A percentile compares a stretch with the other conserved stretches of the same genome.
Conservation (phyloP, 2,329 filamentous ascomycete genomes). For the Emydomyces testavorans region DNA sequence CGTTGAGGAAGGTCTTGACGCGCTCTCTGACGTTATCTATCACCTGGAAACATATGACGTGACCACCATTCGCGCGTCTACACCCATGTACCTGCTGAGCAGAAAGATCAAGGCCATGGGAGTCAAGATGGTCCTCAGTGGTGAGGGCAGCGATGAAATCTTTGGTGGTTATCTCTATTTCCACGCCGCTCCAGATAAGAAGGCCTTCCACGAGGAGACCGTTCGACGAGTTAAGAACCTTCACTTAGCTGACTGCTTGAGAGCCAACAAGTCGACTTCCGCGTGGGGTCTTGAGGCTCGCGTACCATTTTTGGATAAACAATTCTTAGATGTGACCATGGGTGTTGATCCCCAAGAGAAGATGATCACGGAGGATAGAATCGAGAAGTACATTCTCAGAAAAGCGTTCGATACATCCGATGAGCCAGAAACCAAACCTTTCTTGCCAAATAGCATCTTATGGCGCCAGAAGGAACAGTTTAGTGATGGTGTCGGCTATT, state of each 20-base stretch:
- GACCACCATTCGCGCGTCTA: constrained; percentile 94
- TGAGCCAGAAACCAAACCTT: constrained; percentile 67
- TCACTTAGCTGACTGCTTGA: constrained; percentile 87
- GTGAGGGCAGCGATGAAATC: constrained; percentile 95
- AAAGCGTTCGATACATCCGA: constrained; percentile 93
- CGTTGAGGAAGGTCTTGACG: constrained; percentile 91
- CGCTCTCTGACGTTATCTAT: constrained; percentile 92
- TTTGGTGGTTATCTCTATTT: constrained; percentile 99
- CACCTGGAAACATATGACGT: constrained; percentile 97
- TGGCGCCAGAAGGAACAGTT: constrained; percentile 99
- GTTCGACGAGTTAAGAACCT: constrained; percentile 92
- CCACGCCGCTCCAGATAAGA: constrained; percentile 81
- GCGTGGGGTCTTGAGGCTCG: constrained; percentile 97
- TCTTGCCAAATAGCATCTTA: constrained; percentile 90
- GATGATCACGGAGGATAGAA: constrained; percentile 78
- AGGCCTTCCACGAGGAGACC: constrained; percentile 91
- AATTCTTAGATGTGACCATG: constrained; percentile 89
- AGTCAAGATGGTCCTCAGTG: constrained; percentile 97
- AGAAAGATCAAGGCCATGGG: constrained; percentile 99
- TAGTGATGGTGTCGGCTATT: constrained; percentile 94
- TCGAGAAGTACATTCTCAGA: constrained; percentile 96
- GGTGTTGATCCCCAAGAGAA: constrained; percentile 89
- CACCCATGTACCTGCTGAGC: constrained; percentile 94
- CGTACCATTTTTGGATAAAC: constrained; percentile 94
- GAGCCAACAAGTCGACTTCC: constrained; percentile 97